phyloP scores from a whole-genome alignment of 108 stramenopile genomes.

The Discostella pseudostelligera region DNA sequence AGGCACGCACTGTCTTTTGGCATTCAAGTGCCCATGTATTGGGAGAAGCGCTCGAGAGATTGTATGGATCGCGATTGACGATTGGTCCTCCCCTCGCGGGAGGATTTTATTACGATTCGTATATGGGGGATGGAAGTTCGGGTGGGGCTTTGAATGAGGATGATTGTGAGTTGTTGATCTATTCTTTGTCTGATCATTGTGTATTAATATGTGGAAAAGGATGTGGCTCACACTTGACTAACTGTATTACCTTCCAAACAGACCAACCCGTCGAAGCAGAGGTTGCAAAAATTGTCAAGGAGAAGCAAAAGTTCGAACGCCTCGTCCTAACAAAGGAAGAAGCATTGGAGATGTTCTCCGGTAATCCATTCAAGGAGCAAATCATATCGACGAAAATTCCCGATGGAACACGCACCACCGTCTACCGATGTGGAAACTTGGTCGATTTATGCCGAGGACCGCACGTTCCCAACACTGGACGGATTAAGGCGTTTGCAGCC shows the following conservation, averaged over 20 bases:
- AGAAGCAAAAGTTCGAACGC: conserved; percentile 97
- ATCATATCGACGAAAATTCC: conserved; percentile 95
- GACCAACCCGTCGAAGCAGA: conserved; percentile 78
- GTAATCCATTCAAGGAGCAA: conserved; percentile 97
- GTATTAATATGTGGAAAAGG: too few species aligned
- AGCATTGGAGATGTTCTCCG: conserved; percentile 92
- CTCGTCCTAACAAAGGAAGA: conserved; percentile 98
- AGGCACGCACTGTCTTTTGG: conserved; percentile 98
- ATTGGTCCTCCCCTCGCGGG: conserved; percentile 95
- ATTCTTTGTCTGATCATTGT: neutral
- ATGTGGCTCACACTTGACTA: too few species aligned
- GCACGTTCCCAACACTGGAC: conserved; percentile 93
- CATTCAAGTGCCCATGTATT: conserved; percentile 97
- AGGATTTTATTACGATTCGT: conserved; percentile 99
- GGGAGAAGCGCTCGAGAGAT: conserved; percentile 95
- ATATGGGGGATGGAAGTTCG: conserved; percentile 80
- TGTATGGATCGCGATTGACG: conserved; percentile 92
- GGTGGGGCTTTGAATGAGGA: conserved; percentile 83
- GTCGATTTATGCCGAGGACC: conserved; percentile 99
- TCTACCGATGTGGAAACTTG: conserved; percentile 96
- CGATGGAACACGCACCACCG: conserved; percentile 94
- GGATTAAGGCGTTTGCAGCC: conserved; percentile 94
- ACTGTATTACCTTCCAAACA: too few species aligned
- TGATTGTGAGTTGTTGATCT: conserved; percentile 71
- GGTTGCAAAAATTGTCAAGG: conserved; percentile 88